Evolutionary conservation across 2,329 filamentous ascomycete genomes (phyloP).

Genomic region (Tolypocladium amazonense): DNA sequence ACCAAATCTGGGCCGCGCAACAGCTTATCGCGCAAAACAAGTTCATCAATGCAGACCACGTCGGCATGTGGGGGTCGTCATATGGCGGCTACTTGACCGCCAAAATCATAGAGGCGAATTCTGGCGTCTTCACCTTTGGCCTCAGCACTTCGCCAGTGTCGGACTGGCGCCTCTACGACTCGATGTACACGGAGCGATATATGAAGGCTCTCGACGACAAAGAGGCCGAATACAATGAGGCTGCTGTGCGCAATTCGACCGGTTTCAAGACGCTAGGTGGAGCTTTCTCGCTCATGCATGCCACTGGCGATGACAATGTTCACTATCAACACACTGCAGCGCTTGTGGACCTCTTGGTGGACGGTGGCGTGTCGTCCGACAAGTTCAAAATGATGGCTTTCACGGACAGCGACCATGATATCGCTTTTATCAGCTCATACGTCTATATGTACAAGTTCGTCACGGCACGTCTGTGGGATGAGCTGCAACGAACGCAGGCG

Average conservation of each 20-base stretch:
- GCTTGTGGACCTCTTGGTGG: slow-evolving; percentile 50
- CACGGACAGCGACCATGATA: slow-evolving; percentile 54
- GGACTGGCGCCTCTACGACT: slow-evolving; percentile 63
- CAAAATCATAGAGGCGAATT: slow-evolving; percentile 54
- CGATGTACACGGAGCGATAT: slow-evolving; percentile 62
- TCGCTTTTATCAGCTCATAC: slow-evolving; percentile 44
- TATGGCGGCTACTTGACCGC: slow-evolving; percentile 56
- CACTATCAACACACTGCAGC: slow-evolving; percentile 59
- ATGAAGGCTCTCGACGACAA: slow-evolving; percentile 55
- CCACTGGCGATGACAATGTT: slow-evolving; percentile 60
- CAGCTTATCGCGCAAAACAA: slow-evolving; percentile 36
- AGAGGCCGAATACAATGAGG: slow-evolving; percentile 46
- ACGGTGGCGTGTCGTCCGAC: slow-evolving; percentile 44
- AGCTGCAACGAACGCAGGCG: slow-evolving; percentile 42
- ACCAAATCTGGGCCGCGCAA: slow-evolving; percentile 58
- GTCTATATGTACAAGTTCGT: slow-evolving; percentile 52
- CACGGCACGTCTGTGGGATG: slow-evolving; percentile 48
- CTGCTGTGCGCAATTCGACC: slow-evolving; percentile 43
- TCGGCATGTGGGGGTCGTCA: slow-evolving; percentile 61
- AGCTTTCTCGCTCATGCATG: slow-evolving; percentile 52
- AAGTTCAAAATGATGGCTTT: slow-evolving; percentile 56
- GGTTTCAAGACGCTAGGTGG: slow-evolving; percentile 55
- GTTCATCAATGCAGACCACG: slow-evolving; percentile 46
- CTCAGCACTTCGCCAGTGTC: slow-evolving; percentile 55
- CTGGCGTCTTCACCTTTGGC: slow-evolving; percentile 50